phyloP scores from a whole-genome alignment of 2,329 filamentous ascomycete species.

The Colletotrichum lentis region DNA sequence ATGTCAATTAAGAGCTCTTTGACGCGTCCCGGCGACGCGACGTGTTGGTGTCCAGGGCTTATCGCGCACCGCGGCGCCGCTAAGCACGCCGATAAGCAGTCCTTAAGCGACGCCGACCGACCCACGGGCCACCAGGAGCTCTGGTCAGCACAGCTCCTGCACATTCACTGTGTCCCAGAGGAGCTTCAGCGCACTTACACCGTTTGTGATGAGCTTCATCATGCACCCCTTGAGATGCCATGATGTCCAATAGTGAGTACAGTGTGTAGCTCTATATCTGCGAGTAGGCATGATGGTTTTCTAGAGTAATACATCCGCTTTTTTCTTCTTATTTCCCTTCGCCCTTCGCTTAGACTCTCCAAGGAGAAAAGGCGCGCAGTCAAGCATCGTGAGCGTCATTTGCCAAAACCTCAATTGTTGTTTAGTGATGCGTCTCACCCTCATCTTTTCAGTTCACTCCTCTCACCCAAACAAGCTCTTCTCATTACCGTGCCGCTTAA shows the following conservation, averaged over 20 bases:
- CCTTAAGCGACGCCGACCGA: constrained; percentile 1
- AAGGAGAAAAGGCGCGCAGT: too few relatives aligned
- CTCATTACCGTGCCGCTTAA: not conserved
- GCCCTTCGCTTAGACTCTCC: too few relatives aligned
- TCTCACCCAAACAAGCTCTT: not conserved
- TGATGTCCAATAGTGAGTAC: too few relatives aligned
- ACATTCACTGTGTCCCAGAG: not conserved
- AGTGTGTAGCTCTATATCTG: too few relatives aligned
- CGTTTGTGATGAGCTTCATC: not conserved
- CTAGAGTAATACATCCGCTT: too few relatives aligned
- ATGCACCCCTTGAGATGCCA: too few relatives aligned
- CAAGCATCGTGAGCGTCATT: too few relatives aligned
- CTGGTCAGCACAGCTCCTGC: constrained; percentile 10
- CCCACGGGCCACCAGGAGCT: constrained; percentile 10
- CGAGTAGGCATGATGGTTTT: too few relatives aligned
- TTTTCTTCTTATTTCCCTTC: too few relatives aligned
- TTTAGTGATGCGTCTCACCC: not conserved
- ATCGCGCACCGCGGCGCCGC: constrained; percentile 30
- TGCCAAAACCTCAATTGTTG: too few relatives aligned
- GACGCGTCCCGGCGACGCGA: constrained; percentile 33
- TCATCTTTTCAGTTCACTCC: not conserved
- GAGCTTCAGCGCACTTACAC: not conserved
- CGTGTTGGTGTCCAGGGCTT: constrained; percentile 32
- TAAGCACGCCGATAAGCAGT: constrained; percentile 34
- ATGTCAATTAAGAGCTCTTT: constrained; percentile 34